Evolutionary conservation across 2,329 filamentous ascomycete genomes (phyloP), one percentile per base, ranked within the genome.

Genomic region (Canariomyces notabilis): DNA sequence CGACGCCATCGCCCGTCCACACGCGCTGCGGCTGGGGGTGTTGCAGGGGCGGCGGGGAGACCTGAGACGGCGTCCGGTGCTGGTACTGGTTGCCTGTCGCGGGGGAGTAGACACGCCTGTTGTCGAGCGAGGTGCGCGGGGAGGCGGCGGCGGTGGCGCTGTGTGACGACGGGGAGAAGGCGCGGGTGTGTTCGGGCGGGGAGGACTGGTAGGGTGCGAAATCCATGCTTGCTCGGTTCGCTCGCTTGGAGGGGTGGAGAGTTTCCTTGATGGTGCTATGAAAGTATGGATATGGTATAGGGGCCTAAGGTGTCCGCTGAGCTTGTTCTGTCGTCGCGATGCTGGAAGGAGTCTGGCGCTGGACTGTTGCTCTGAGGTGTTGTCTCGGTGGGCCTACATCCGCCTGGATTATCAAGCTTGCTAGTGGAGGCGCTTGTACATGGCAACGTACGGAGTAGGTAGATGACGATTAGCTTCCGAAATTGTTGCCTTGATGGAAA

Each of bases 171-270:
- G 88, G 94, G 9, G 82, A 77, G 42, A 89, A 88, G 18, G 88
- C 94, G 64, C 89, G 77, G 42, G 85, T 82, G 60, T 85, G 77
- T 71, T 97, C 90, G 8, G 93, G 93, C 14, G 86, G 85, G 39
- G 85, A 85, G 67, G 91, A 91, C 73, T 97, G 93, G 70, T 97
- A 98, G 31, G 93, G 93, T 37, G 93, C 93, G 66, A 97, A 98
- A 72, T 96, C 87, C 87, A 93, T 93, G 46, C 29, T 53, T 19
- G 37, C 21, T 12, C 14, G 26, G 4, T 29, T 29, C 14, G 26
- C 7, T 8, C 26, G 26, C 22, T n/a, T n/a, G n/a, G n/a, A n/a
- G n/a, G n/a, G 18, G 37, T 33, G 36, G 38, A 38, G 14, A 31
- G 9, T 35, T 38, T 42, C 32, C 20, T 36, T 40, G n/a, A n/a